These are phyloP conservation scores for Shiraia sp. DNA, from an alignment of 2,329 filamentous ascomycete genomes.

Conservation along the genomic window DNA sequence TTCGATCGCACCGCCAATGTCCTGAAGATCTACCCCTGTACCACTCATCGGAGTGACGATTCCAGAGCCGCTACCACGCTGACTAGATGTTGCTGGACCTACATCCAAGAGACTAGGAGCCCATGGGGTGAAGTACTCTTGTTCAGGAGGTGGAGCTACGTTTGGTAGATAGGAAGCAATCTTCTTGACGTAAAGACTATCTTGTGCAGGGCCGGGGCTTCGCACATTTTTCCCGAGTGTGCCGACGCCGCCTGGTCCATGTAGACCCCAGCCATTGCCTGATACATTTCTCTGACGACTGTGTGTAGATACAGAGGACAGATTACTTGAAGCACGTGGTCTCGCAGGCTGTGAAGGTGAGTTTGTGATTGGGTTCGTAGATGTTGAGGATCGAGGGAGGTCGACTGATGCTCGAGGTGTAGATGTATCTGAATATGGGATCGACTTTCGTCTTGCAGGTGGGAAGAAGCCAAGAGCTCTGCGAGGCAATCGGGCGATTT, in stretches of 20 bases:
- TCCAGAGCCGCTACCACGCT: conserved; percentile 32
- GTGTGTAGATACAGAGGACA: conserved; percentile 42
- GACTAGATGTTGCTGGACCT: conserved; percentile 31
- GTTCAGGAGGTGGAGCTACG: conserved; percentile 65
- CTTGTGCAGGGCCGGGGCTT: conserved; percentile 79
- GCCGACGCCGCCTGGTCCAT: conserved; percentile 85
- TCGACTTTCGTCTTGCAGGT: conserved; percentile 84
- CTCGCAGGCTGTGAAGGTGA: conserved; percentile 46
- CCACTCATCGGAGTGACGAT: conserved; percentile 34
- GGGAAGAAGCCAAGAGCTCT: conserved; percentile 89
- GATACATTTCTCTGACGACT: conserved; percentile 44
- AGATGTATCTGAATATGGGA: conserved; percentile 64
- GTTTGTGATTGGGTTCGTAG: conserved; percentile 32
- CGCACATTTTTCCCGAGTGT: conserved; percentile 73
- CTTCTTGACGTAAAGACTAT: conserved; percentile 76
- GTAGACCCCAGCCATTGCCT: conserved; percentile 59
- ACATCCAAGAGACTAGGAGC: conserved; percentile 39
- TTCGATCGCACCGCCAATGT: conserved; percentile 85
- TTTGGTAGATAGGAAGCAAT: conserved; percentile 82
- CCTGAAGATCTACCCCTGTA: conserved; percentile 64
- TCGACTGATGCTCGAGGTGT: conserved; percentile 71
- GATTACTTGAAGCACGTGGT: conserved; percentile 43
- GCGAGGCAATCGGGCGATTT: conserved; percentile 83
- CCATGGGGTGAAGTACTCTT: conserved; percentile 53
- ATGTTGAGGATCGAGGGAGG: conserved; percentile 53